These are phyloP conservation scores for Coemansia guatemalensis DNA, from an alignment of 192 early-diverging fungal species.

Conservation along the genomic window DNA sequence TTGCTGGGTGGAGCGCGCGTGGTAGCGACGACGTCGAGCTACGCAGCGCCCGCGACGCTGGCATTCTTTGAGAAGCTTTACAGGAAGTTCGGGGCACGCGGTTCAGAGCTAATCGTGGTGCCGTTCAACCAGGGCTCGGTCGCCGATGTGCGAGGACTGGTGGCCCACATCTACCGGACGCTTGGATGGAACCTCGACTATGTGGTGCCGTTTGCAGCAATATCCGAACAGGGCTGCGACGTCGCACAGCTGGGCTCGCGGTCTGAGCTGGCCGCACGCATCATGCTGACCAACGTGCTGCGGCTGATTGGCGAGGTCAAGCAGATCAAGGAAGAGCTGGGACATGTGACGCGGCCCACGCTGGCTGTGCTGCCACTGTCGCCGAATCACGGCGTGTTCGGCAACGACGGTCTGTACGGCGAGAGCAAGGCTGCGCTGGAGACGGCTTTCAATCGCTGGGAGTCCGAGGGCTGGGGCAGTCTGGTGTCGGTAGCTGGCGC, in stretches of 20 bases:
- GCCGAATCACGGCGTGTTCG: constrained; percentile 96
- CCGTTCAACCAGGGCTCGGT: constrained; percentile 92
- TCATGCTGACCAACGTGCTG: constrained; percentile 93
- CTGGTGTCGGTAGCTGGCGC: constrained; percentile 86
- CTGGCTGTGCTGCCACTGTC: constrained; percentile 87
- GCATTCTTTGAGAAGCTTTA: constrained; percentile 86
- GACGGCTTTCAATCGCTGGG: constrained; percentile 89
- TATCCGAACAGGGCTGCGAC: constrained; percentile 80
- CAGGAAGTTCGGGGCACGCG: constrained; percentile 80
- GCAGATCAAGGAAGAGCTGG: constrained; percentile 66
- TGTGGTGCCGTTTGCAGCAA: constrained; percentile 93
- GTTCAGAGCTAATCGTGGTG: constrained; percentile 82
- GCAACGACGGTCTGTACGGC: constrained; percentile 88
- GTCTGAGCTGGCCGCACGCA: constrained; percentile 83
- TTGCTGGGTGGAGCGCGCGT: constrained; percentile 62
- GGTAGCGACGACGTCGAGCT: constrained; percentile 90
- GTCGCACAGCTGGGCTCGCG: constrained; percentile 76
- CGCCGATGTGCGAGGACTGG: constrained; percentile 70
- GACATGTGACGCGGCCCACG: constrained; percentile 78
- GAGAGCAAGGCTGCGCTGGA: constrained; percentile 93
- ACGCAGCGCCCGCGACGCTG: constrained; percentile 56
- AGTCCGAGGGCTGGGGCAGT: constrained; percentile 81
- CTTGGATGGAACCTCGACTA: constrained; percentile 89
- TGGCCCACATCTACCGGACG: constrained; percentile 80
- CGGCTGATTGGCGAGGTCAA: constrained; percentile 86